Percentiles rank a stretch among this genome's conserved stretches.
phyloP scores from a whole-genome alignment of 352 stramenopile species.

The Phytophthora pisi region DNA sequence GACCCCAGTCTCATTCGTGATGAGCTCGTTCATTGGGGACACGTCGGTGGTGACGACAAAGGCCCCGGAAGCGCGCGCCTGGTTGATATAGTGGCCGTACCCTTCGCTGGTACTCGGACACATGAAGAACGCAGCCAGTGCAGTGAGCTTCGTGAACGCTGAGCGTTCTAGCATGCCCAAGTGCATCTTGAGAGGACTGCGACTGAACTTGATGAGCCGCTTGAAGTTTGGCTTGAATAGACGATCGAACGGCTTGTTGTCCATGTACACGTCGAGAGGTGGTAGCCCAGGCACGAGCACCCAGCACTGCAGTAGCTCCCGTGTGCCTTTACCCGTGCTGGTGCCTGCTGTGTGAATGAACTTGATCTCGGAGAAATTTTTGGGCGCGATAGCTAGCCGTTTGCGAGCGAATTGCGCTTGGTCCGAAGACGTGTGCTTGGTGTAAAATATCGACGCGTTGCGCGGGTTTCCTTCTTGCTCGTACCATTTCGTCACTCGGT shows the following conservation, averaged over 20 bases:
- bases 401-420: conserved; percentile 31
- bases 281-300: conserved; percentile 46
- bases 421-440: conserved; percentile 56
- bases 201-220: conserved; percentile 20
- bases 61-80: conserved; percentile 51
- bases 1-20: conserved; percentile 18
- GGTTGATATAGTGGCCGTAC: conserved; percentile 77
- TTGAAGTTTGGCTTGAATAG: conserved; percentile 21
- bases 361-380: conserved; percentile 45
- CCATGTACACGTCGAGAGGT: conserved; percentile 45
- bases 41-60: conserved; percentile 57
- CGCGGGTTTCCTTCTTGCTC: conserved; percentile 49
- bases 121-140: conserved; percentile 56
- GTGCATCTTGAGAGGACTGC: conserved; percentile 39
- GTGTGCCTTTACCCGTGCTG: conserved; percentile 59
- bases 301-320: conserved; percentile 62
- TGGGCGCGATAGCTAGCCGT: conserved; percentile 26
- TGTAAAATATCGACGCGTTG: conserved; percentile 46
- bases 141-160: conserved; percentile 50
- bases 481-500: conserved; percentile 51
- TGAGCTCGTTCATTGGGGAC: conserved; percentile 70
- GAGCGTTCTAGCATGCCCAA: conserved; percentile 25
- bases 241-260: conserved; percentile 21
- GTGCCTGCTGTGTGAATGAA: conserved; percentile 62
- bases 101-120: conserved; percentile 64